Evolutionary conservation across 805 yeast genomes (phyloP).

Genomic region (Schizosaccharomyces japonicus): DNA sequence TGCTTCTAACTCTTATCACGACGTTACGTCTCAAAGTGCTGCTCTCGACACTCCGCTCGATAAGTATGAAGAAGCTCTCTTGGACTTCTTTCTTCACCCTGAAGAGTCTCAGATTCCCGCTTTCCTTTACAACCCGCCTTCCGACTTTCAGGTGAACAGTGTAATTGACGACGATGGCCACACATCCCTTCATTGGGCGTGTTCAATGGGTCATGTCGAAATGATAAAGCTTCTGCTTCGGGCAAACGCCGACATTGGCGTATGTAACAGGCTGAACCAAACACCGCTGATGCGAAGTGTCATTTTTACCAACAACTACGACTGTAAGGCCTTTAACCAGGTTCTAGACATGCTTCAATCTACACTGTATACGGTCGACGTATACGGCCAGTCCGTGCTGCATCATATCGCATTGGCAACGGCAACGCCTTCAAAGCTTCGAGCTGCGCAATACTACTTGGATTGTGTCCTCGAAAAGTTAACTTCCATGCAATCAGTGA

Average conservation of each 20-base stretch:
- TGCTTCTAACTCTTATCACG: background rate
- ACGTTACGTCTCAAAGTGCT: constrained; percentile 5
- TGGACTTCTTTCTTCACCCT: constrained; percentile 32
- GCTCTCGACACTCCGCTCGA: constrained; percentile 15
- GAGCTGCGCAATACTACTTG: constrained; percentile 64
- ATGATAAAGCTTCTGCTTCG: constrained; percentile 53
- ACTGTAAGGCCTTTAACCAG: constrained; percentile 53
- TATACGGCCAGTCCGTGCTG: constrained; percentile 45
- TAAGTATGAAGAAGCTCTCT: constrained; percentile 24
- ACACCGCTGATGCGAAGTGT: constrained; percentile 72
- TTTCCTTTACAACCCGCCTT: constrained; percentile 37
- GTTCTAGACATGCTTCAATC: constrained; percentile 53
- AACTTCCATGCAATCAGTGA: constrained; percentile 36
- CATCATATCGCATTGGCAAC: constrained; percentile 66
- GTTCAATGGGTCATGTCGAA: constrained; percentile 70
- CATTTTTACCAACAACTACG: constrained; percentile 67
- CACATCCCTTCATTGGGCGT: constrained; percentile 91
- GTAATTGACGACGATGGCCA: constrained; percentile 87
- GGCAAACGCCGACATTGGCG: constrained; percentile 47
- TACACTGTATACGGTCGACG: constrained; percentile 58
- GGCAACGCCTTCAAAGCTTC: constrained; percentile 38
- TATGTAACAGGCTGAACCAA: constrained; percentile 47
- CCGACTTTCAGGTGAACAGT: constrained; percentile 45
- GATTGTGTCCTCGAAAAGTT: constrained; percentile 54
- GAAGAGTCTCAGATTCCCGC: constrained; percentile 40